Base-by-base conservation (phyloP, 225 moss, liverwort and hornwort species). In the Physcomitrellopsis africana region DNA sequence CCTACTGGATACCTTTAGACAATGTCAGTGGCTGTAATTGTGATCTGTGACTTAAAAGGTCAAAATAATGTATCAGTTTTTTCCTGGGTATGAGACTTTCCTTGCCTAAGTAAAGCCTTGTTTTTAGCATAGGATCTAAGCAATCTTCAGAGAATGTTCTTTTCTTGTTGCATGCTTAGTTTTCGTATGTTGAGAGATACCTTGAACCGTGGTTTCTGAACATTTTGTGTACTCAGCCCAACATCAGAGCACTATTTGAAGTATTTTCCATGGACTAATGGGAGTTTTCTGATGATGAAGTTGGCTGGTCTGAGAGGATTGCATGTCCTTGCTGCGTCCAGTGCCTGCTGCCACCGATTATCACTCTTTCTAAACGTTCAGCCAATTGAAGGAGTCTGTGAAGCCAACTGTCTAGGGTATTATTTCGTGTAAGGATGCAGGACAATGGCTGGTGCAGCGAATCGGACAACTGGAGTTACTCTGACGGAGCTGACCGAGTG, bases 21-120 rank as follows among this genome's bases (percentile, higher is more conserved):
- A 68, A 80, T 63, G 73, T 69, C 24, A 68, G 73, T 80, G 77
- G 73, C 72, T 84, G 80, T 74, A 73, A 73, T 80, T 74, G 70
- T 76, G 83, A 76, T 79, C 62, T 68, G 66, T 67, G 78, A 68
- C 27, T 67, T 80, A 80, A 73, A 60, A 56, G 70, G 68, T 75
- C 63, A 68, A 72, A 75, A 75, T 78, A 81, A 77, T 84, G 71
- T 81, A 74, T 62, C 62, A 51, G 76, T 72, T 70, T 61, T 51
- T 26, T 55, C 19, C 60, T 47, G 26, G 41, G 41, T 54, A 51
- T 69, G 69, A 75, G 72, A 48, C 49, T 64, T 55, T 46, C 70
- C 66, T 10, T 74, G 74, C 18, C 55, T 48, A 70, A 78, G 72
- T 78, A 68, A 78, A 72, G 4, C 32, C 47, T 41, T 56, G 13